A percentile compares a stretch with the other conserved stretches of the same genome.
Conservation (phyloP, 2,329 filamentous ascomycete genomes). For the Cladosporium sp. region DNA sequence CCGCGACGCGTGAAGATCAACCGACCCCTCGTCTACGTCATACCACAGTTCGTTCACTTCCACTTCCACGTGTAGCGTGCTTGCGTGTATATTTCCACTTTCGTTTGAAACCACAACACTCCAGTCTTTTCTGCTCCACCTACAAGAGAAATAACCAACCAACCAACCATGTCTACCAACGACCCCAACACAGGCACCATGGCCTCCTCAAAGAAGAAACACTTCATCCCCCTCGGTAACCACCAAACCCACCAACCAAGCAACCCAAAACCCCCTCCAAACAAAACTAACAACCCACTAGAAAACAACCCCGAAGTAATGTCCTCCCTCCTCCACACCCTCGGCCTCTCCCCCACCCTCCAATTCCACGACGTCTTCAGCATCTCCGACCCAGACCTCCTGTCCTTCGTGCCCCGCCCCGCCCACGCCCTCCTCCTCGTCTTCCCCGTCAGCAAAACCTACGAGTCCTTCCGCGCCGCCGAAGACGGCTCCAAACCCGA, state of each 20-base stretch:
- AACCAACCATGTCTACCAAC: not conserved
- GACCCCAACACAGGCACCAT: not conserved
- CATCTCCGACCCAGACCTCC: constrained; percentile 79
- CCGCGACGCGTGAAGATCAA: not conserved
- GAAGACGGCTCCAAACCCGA: constrained; percentile 68
- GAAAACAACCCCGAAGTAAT: constrained; percentile 87
- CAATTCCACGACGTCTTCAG: constrained; percentile 90
- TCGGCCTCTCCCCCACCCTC: constrained; percentile 78
- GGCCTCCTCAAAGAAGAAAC: constrained; percentile 24
- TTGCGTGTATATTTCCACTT: not conserved
- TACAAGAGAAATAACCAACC: not conserved
- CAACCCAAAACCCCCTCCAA: not conserved
- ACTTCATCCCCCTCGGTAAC: constrained; percentile 33
- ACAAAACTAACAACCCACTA: constrained; percentile 30
- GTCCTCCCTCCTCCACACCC: constrained; percentile 76
- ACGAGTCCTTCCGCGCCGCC: constrained; percentile 72
- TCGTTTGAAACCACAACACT: not conserved
- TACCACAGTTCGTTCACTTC: not conserved
- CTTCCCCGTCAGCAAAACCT: constrained; percentile 78
- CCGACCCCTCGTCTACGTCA: constrained; percentile 2
- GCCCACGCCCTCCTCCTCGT: constrained; percentile 87
- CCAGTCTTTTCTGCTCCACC: not conserved
- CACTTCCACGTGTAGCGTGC: not conserved
- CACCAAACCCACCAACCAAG: not conserved
- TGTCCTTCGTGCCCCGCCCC: constrained; percentile 85